Base-by-base conservation (phyloP, 2,329 filamentous ascomycete species). In the Cercospora janseana region DNA sequence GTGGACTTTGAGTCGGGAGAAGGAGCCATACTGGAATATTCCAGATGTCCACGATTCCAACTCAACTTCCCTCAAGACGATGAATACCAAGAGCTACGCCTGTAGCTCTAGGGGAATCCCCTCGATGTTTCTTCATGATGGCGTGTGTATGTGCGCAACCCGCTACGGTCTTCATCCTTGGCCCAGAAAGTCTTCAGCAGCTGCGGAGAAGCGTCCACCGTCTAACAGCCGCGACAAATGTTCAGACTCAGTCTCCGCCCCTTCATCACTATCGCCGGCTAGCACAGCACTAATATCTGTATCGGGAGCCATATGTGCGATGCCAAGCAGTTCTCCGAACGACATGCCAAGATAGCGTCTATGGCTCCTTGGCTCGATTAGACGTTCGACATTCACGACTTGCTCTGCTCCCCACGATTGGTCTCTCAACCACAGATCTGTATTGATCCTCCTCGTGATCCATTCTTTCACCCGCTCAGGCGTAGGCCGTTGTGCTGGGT, bases 21-120 rank as follows among this genome's bases (percentile, higher is more conserved):
- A 3, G 66, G 63, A 16, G 66, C 61, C 4, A 8, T 60, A 13
- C 49, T 74, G 46, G 63, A 66, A 29, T 72, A 67, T 62, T 66
- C 68, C 2, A 71, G 70, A 48, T 71, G 68, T 35, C 71, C 70
- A 9, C 62, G 70, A 28, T 72, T 72, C 49, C 71, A 73, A 60
- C 52, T 74, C 21, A 70, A 70, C 0, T 72, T 74, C 35, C 70
- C 71, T 18, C 66, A 70, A 38, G 70, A 68, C 35, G 66, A 67
- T 3, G 66, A 69, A 41, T 74, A 67, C 60, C 70, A 74, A 51
- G 59, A 64, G 45, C 50, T 72, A 44, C 48, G 59, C 16, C 48
- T 65, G 2, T 49, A 38, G 35, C 4, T 6, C 12, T 9, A 21
- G 12, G 24, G 6, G 34, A 20, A 38, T 7, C 15, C 3, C 21